Base-by-base conservation (phyloP, 805 yeast species). In the Candida suzukii region DNA sequence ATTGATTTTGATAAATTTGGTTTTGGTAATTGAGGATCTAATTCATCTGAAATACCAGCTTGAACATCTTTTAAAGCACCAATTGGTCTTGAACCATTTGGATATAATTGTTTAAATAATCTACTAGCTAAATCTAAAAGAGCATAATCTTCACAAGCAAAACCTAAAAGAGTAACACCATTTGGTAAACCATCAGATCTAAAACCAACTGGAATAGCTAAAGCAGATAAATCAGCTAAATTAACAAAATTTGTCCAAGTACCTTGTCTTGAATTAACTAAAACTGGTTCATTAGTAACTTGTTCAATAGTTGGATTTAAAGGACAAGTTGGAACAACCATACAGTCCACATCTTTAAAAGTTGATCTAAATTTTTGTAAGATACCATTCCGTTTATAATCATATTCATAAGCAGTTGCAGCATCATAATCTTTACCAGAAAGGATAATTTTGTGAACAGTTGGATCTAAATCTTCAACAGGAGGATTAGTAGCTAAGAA, bases 171-270 rank as follows among this genome's bases (percentile, higher is more conserved):
- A 6, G 98, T 91, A 44, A 91, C 76, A 63, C 98, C 98, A 47
- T 78, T 82, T 9, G 98, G 96, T 50, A 91, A 63, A 4, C 95
- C 95, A 60, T 91, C 97, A 18, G 22, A 18, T 57, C 90, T 73
- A 74, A 88, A 91, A 2, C 95, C 96, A 20, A 82, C 84, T 21
- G 99, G 98, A 41, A 91, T 72, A 0, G 98, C 88, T 52, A 91
- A 69, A 1, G 96, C 98, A 29, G 95, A 82, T 68, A 90, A 64
- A 57, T 91, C 98, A 3, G 96, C 95, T 58, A 91, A 73, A 61
- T 93, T 91, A 53, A 87, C 96, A 60, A 93, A 93, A 66, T 91
- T 91, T 25, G 98, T 91, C 82, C 95, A 91, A n/a, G 96, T 88
- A 26, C 99, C 99, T 67, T 93, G 99, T 56, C 72, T 71, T 6